Evolutionary conservation across 2,329 filamentous ascomycete species (phyloP), one percentile per base, ranked within the genome.

Genomic region (Cordyceps cateniannulata): DNA sequence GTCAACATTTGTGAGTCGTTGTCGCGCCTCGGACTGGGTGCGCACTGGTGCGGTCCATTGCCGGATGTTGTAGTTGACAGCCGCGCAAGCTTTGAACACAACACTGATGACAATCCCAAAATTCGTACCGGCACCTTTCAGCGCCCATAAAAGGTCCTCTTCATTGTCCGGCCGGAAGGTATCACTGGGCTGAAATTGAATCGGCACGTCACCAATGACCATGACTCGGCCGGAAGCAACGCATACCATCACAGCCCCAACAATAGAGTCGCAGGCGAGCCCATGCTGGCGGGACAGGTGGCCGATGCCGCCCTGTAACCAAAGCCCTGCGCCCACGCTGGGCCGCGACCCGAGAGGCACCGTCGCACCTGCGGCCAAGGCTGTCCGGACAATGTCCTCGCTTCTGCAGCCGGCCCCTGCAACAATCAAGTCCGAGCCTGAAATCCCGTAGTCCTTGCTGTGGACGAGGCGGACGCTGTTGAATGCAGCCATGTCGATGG

Each of bases 291-390:
- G 75, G 40, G 79, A 66, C n/a, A 85, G 72, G 64, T 86, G 83
- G 2, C 85, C 84, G 53, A 88, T 84, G 57, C 85, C 85, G 45
- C 85, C 85, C 73, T 88, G 84, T 51, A 88, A 73, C 83, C 83
- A 87, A 14, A 85, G 65, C 0, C 85, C 85, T 0, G 82, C 79
- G 3, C 85, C 85, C 27, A 88, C 83, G 64, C 84, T 56, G 64
- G 85, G 85, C 7, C 85, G 81, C 29, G 82, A 68, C 3, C 85
- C 85, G 3, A 88, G 68, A 0, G 85, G 84, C 2, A 88, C 79
- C 60, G 80, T 82, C 58, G 87, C 1, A 2, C 79, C 81, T 0
- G 64, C 73, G 1, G 61, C 70, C 74, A 80, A 79, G 44, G 80
- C 66, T 56, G 75, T 73, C 22, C 67, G 65, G 64, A 87, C 65